These are phyloP conservation scores for Penicillium riverlandense DNA, from an alignment of 495 filamentous ascomycete species.

Conservation along the genomic window DNA sequence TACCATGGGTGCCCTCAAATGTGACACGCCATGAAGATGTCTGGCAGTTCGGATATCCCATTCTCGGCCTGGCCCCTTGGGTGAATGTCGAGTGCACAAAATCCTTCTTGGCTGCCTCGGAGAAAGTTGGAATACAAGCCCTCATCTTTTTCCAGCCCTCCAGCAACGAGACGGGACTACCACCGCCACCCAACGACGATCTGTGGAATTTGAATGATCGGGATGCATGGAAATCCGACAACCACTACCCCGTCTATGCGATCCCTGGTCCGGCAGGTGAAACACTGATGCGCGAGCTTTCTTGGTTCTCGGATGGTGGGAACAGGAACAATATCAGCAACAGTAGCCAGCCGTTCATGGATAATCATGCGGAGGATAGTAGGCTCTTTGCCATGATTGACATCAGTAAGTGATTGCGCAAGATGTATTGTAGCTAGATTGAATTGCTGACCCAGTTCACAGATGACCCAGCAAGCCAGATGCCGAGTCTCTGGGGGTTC, in stretches of 20 bases:
- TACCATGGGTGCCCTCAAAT: constrained; percentile 58
- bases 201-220: constrained; percentile 63
- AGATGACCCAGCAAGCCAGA: constrained; percentile 12
- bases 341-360: neutral
- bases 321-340: constrained; percentile 24
- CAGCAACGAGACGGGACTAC: constrained; percentile 42
- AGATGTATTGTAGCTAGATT: neutral
- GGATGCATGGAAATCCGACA: constrained; percentile 53
- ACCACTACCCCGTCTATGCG: constrained; percentile 76
- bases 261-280: constrained; percentile 59
- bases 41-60: constrained; percentile 41
- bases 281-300: constrained; percentile 63
- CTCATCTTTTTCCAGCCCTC: constrained; percentile 72
- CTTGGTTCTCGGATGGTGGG: constrained; percentile 67
- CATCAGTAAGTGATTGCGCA: constrained; percentile 38
- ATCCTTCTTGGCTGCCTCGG: constrained; percentile 60
- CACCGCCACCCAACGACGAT: constrained; percentile 50
- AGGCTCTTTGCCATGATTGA: constrained; percentile 59
- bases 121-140: constrained; percentile 46
- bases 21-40: constrained; percentile 66
- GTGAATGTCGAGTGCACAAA: constrained; percentile 59
- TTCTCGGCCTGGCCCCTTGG: constrained; percentile 91
- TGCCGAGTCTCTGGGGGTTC: constrained; percentile 77
- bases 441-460: neutral
- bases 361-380: constrained; percentile 42